These are phyloP conservation scores for Letharia columbiana DNA, from an alignment of 495 filamentous ascomycete genomes.

Conservation along the genomic window DNA sequence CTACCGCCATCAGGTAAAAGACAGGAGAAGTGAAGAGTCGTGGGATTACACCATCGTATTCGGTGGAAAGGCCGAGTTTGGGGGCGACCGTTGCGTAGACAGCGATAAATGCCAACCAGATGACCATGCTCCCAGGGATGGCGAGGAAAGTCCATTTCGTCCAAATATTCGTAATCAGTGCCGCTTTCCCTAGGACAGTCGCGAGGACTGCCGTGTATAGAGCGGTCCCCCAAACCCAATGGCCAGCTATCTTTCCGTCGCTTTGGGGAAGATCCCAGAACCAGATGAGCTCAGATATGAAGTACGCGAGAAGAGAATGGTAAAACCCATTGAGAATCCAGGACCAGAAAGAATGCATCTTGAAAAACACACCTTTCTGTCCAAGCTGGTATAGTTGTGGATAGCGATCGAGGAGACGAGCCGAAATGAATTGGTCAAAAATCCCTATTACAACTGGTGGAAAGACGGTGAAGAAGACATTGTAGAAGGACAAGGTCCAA, in stretches of 20 bases:
- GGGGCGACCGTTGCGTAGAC: slow-evolving; percentile 88
- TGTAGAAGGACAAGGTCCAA: slow-evolving; percentile 98
- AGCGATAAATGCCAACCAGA: slow-evolving; percentile 87
- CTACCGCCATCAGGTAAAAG: slow-evolving; percentile 82
- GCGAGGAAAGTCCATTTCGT: slow-evolving; percentile 96
- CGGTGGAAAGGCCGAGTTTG: slow-evolving; percentile 68
- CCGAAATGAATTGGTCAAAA: slow-evolving; percentile 96
- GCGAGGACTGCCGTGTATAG: slow-evolving; percentile 85
- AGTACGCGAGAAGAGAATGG: slow-evolving; percentile 87
- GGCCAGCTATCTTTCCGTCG: slow-evolving; percentile 73
- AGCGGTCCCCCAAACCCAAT: slow-evolving; percentile 95
- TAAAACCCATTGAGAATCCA: slow-evolving; percentile 95
- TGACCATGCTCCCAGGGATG: slow-evolving; percentile 84
- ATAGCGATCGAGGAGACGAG: slow-evolving; percentile 91
- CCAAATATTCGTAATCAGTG: slow-evolving; percentile 93
- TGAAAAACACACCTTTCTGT: slow-evolving; percentile 89
- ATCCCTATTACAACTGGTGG: slow-evolving; percentile 94
- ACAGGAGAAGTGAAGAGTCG: slow-evolving; percentile 69
- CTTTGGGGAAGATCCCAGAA: slow-evolving; percentile 62
- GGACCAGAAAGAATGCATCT: slow-evolving; percentile 77
- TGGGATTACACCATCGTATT: slow-evolving; percentile 78
- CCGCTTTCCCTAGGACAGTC: slow-evolving; percentile 92
- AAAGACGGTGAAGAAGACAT: slow-evolving; percentile 94
- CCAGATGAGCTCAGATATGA: slow-evolving; percentile 73
- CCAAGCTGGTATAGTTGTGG: slow-evolving; percentile 92